A percentile compares a stretch with the other conserved stretches of the same genome.
Evolutionary conservation across 179 eudicot species (phyloP).

Genomic region (Gypsophila paniculata): DNA sequence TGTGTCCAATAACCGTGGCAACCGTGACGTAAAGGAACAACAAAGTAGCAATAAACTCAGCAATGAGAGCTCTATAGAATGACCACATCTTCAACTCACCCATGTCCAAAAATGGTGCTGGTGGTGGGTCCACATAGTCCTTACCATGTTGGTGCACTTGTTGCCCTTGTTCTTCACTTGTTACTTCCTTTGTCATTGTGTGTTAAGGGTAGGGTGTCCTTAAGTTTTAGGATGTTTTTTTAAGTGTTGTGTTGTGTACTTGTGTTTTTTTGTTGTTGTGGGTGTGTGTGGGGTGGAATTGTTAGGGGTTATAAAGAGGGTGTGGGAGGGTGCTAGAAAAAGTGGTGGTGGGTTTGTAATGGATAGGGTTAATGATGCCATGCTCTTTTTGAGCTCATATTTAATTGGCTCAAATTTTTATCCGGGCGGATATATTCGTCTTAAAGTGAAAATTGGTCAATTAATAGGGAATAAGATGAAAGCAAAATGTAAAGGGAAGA

Average conservation of each 20-base stretch:
- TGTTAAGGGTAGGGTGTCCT: too few relatives aligned
- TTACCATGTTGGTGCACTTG: constrained; percentile 40
- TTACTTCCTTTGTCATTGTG: constrained; percentile 57
- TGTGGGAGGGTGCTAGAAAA: constrained; percentile 26
- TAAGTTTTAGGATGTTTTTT: background rate
- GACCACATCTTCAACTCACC: constrained; percentile 71
- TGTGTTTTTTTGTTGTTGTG: background rate
- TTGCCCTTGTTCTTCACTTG: constrained; percentile 41
- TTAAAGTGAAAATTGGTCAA: too few relatives aligned
- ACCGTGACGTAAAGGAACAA: constrained; percentile 65
- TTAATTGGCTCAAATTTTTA: too few relatives aligned
- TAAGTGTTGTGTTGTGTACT: constrained; percentile 9
- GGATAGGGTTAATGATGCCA: constrained; percentile 17
- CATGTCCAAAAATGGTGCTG: constrained; percentile 66
- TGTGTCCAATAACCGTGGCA: constrained; percentile 78
- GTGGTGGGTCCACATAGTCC: constrained; percentile 82
- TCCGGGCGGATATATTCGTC: too few relatives aligned
- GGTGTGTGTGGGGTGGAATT: background rate
- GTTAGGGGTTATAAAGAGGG: constrained; percentile 24
- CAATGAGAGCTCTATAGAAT: constrained; percentile 73
- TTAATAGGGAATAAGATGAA: too few relatives aligned
- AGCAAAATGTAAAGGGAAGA: too few relatives aligned
- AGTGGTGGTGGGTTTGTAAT: constrained; percentile 7
- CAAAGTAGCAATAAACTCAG: constrained; percentile 77
- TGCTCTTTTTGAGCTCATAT: background rate